These are phyloP conservation scores for Lithospermum erythrorhizon DNA, from an alignment of 257 asterid species.

Conservation along the genomic window DNA sequence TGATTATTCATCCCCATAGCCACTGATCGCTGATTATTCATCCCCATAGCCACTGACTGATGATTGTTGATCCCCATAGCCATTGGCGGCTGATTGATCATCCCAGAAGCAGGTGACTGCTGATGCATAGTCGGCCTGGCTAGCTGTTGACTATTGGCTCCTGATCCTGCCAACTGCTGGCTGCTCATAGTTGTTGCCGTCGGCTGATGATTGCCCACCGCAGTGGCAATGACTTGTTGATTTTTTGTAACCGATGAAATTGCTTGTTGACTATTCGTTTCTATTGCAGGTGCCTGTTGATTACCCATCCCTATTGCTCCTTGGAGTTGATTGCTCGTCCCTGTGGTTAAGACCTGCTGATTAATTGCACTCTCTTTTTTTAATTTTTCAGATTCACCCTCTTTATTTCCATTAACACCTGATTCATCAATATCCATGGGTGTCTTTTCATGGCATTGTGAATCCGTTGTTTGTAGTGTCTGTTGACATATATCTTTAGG, in stretches of 20 bases:
- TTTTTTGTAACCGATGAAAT: no score
- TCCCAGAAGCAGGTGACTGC: slow-evolving; percentile 18
- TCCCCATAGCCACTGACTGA: slow-evolving; percentile 26
- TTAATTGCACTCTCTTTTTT: slow-evolving; percentile 32
- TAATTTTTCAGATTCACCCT: slow-evolving; percentile 34
- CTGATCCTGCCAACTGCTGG: slow-evolving; percentile 28
- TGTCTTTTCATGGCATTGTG: slow-evolving; percentile 36
- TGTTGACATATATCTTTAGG: slow-evolving; percentile 16
- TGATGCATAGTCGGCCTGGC: slow-evolving; percentile 12
- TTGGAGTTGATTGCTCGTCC: slow-evolving; percentile 27
- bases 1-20: slow-evolving; percentile 28
- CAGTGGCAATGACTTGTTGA: slow-evolving; percentile 8
- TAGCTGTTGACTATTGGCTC: slow-evolving; percentile 12
- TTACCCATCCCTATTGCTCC: slow-evolving; percentile 20
- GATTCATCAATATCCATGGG: slow-evolving; percentile 26
- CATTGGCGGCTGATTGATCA: slow-evolving; percentile 26
- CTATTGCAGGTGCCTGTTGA: slow-evolving; percentile 32
- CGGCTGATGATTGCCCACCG: slow-evolving; percentile 24
- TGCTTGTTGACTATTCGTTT: slow-evolving; percentile 24
- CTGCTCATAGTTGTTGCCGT: slow-evolving; percentile 20
- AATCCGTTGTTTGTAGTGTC: slow-evolving; percentile 29
- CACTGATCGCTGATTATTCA: slow-evolving; percentile 31
- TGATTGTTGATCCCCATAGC: slow-evolving; percentile 15
- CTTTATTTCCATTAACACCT: slow-evolving; percentile 28
- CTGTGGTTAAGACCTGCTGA: slow-evolving; percentile 27